Conservation (phyloP, 2,329 filamentous ascomycete species). For the Phaeosphaeriaceae sp. region DNA sequence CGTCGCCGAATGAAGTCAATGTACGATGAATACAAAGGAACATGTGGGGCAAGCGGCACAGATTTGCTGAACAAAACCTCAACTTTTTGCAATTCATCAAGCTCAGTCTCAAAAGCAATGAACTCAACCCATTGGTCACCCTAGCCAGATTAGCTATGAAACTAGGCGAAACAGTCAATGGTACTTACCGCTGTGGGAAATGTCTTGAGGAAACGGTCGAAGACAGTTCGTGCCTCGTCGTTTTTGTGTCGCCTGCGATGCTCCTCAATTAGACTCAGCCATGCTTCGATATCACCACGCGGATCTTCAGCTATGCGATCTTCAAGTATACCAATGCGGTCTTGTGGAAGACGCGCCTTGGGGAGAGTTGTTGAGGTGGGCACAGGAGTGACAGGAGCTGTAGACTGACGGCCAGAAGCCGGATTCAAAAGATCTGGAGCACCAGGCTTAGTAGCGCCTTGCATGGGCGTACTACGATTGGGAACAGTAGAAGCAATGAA, state of each 20-base stretch:
- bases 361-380: conserved; percentile 41
- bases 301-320: conserved; percentile 91
- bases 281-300: conserved; percentile 89
- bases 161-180: conserved; percentile 2
- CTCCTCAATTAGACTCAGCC: conserved; percentile 85
- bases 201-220: conserved; percentile 83
- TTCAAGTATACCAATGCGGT: conserved; percentile 81
- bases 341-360: conserved; percentile 68
- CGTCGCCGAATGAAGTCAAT: conserved; percentile 92
- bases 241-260: conserved; percentile 81
- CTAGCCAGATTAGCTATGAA: conserved; percentile 63
- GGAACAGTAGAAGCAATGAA: conserved; percentile 58
- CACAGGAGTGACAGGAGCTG: conserved; percentile 47
- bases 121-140: conserved; percentile 91
- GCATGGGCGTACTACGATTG: conserved; percentile 51
- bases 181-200: conserved; percentile 89
- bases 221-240: conserved; percentile 79
- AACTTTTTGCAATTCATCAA: conserved; percentile 80
- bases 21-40: conserved; percentile 90
- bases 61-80: conserved; percentile 85
- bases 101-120: conserved; percentile 85
- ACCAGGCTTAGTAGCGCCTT: conserved; percentile 46
- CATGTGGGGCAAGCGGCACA: conserved; percentile 78
- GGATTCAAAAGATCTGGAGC: conserved; percentile 32
- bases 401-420: conserved; percentile 45